phyloP scores from a whole-genome alignment of 139 green algal species.

The Asterochloris erici region DNA sequence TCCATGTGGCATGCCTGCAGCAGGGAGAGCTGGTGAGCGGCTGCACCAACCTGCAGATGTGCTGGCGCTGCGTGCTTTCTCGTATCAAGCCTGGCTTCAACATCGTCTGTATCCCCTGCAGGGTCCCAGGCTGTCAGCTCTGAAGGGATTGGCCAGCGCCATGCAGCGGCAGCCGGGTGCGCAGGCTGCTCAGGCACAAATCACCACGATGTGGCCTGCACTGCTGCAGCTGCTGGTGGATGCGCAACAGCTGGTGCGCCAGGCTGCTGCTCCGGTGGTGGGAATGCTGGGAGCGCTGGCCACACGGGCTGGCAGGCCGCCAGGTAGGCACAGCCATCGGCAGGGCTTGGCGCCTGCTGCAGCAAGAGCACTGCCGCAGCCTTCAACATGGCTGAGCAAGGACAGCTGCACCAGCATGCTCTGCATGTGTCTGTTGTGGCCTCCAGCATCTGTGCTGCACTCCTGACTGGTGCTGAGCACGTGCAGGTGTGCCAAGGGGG shows the following conservation, averaged over 20 bases:
- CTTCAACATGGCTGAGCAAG: neutral
- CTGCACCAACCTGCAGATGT: no score
- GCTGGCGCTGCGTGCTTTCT: no score
- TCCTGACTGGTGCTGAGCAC: neutral
- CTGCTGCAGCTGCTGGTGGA: constrained; percentile 32
- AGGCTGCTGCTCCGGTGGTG: constrained; percentile 24
- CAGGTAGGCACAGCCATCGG: neutral
- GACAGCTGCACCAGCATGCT: neutral
- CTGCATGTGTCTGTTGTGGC: neutral
- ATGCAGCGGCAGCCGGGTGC: no score
- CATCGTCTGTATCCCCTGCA: no score
- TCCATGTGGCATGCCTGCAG: no score
- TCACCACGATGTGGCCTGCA: constrained; percentile 25
- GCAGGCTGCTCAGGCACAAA: constrained; percentile 9
- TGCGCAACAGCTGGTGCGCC: constrained; percentile 2
- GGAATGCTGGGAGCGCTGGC: constrained; percentile 37
- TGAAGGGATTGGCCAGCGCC: no score
- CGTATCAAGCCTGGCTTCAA: no score
- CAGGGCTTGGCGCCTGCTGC: neutral
- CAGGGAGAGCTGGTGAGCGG: no score
- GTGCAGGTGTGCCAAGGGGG: constrained; percentile 20
- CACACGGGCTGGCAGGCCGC: constrained; percentile 2
- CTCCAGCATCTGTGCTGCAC: neutral
- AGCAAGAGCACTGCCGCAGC: neutral
- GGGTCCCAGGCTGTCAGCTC: no score